Percentiles rank a stretch among this genome's conserved stretches.
These are phyloP conservation scores for Bjerkandera adusta DNA, from an alignment of 1,284 basidiomycete genomes.

Conservation along the genomic window DNA sequence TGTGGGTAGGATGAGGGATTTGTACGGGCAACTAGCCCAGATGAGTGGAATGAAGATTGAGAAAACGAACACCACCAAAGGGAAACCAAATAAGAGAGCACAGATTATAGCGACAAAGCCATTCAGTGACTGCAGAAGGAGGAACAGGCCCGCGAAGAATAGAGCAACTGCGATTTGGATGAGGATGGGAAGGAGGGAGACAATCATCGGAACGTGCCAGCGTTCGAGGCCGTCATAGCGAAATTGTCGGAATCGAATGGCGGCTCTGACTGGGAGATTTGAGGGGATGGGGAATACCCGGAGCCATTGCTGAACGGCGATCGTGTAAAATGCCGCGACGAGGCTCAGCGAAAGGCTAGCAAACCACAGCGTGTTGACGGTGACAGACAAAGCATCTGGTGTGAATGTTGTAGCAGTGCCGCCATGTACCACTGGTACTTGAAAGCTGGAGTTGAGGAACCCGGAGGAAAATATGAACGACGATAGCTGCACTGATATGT, in stretches of 20 bases:
- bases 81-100: background rate
- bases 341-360: conserved; percentile 10
- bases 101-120: conserved; percentile 2
- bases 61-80: background rate
- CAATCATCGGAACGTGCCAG: conserved; percentile 9
- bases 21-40: conserved; percentile 2
- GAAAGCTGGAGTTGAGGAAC: conserved; percentile 6
- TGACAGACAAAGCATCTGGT: background rate
- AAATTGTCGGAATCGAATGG: conserved; percentile 3
- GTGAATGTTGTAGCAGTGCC: too few relatives aligned
- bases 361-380: conserved; percentile 11
- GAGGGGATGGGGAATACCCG: conserved; percentile 6
- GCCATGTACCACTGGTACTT: too few relatives aligned
- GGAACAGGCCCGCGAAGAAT: conserved; percentile 8
- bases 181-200: conserved; percentile 7
- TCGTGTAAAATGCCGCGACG: conserved; percentile 6
- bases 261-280: conserved; percentile 1
- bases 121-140: conserved; percentile 1
- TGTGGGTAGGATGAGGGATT: background rate
- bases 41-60: background rate
- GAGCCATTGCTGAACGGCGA: conserved; percentile 15
- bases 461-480: conserved; percentile 3
- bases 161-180: conserved; percentile 11
- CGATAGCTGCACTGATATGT: conserved; percentile 12
- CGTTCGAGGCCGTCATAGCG: background rate